phyloP scores from a whole-genome alignment of 306 rosid genomes.

The Lathyrus oleraceus region DNA sequence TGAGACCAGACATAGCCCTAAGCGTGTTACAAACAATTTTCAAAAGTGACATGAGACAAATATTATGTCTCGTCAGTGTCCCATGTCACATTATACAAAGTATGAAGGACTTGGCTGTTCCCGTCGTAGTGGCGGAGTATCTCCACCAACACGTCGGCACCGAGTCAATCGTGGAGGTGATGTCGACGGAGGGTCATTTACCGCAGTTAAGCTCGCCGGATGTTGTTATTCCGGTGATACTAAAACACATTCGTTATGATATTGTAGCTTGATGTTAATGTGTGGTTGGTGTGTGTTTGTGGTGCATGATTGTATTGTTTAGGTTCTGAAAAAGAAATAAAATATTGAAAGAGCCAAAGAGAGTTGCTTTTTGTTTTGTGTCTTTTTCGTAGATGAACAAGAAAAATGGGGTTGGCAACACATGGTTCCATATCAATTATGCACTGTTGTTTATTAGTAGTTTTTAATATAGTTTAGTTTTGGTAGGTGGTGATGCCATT shows the following conservation, averaged over 20 bases:
- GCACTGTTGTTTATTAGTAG: not conserved
- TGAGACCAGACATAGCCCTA: conserved; percentile 52
- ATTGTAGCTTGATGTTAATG: conserved; percentile 27
- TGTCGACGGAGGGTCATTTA: conserved; percentile 48
- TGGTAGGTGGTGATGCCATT: conserved; percentile 31
- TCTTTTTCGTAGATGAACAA: conserved; percentile 33
- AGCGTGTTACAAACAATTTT: conserved; percentile 43
- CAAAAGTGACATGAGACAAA: conserved; percentile 47
- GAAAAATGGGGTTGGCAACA: not conserved
- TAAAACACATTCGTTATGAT: conserved; percentile 36
- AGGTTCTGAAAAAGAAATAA: not conserved
- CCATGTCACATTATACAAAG: conserved; percentile 52
- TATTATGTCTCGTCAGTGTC: conserved; percentile 31
- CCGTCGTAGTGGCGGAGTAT: conserved; percentile 46
- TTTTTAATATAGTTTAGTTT: not conserved
- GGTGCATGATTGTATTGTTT: conserved; percentile 3
- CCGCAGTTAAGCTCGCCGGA: conserved; percentile 49
- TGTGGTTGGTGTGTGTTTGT: not conserved
- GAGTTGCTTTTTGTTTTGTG: conserved; percentile 7
- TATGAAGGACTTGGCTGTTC: conserved; percentile 46
- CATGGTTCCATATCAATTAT: not conserved
- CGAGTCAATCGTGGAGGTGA: conserved; percentile 41
- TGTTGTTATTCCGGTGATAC: conserved; percentile 41
- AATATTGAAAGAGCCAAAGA: not conserved
- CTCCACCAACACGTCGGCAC: conserved; percentile 36